Conservation (phyloP, 2,329 filamentous ascomycete genomes). For the Neoscytalidium dimidiatum region DNA sequence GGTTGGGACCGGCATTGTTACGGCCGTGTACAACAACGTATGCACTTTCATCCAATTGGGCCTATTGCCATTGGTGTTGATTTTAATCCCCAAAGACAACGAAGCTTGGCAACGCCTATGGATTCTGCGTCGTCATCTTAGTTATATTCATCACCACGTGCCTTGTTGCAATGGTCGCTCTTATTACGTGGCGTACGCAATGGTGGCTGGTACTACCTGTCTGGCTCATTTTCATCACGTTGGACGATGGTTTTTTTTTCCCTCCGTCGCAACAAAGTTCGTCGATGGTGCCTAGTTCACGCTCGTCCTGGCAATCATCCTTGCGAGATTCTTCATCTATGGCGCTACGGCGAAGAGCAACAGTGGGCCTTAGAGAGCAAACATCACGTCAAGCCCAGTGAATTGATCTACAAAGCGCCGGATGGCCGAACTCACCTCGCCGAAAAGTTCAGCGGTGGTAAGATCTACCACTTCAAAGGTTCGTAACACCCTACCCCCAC, state of each 20-base stretch:
- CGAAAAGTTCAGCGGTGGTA: constrained; percentile 36
- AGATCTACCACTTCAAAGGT: constrained; percentile 42
- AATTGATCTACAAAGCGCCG: constrained; percentile 44
- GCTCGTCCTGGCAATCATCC: constrained; percentile 61
- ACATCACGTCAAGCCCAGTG: constrained; percentile 56
- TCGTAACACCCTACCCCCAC: constrained; percentile 6
- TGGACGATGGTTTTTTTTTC: constrained; percentile 73
- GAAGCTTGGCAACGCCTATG: constrained; percentile 31
- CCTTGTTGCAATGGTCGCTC: constrained; percentile 70
- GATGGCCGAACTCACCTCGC: constrained; percentile 40
- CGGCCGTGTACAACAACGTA: constrained; percentile 71
- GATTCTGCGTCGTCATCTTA: constrained; percentile 76
- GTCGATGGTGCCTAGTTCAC: constrained; percentile 80
- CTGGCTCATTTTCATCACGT: constrained; percentile 64
- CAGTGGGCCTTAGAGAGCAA: constrained; percentile 71
- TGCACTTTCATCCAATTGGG: constrained; percentile 25
- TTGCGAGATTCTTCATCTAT: constrained; percentile 70
- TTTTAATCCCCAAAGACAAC: constrained; percentile 5
- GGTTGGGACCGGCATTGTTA: constrained; percentile 73
- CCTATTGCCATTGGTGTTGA: background rate
- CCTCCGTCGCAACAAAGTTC: constrained; percentile 70
- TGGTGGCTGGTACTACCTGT: constrained; percentile 61
- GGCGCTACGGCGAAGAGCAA: constrained; percentile 79
- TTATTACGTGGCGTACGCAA: constrained; percentile 70
- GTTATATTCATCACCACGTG: constrained; percentile 77